Base-by-base conservation (phyloP, 176 grass and related monocot species). In the Lolium rigidum region DNA sequence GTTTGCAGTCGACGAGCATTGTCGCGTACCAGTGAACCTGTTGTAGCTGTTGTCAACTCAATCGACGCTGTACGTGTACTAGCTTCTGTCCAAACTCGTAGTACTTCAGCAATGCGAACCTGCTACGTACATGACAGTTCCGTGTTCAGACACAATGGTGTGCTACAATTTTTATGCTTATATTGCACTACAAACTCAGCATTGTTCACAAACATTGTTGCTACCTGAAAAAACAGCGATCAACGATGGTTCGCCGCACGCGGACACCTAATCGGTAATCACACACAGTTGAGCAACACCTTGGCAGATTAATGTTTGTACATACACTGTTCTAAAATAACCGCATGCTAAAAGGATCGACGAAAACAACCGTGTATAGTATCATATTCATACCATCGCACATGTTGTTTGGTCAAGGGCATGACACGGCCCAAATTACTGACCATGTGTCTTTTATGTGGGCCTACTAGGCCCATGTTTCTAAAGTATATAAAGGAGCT, bases 1-100 rank as follows among this genome's bases (percentile, higher is more conserved):
- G 41, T 76, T 69, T 43, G 83, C 52, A 50, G 77, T 55, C 77
- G 38, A 69, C 38, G 59, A 39, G 59, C 82, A 67, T 55, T 75
- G 76, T 65, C 76, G 57, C 55, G 44, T 46, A 24, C 70, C n/a
- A 73, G 43, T 57, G 35, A 80, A 24, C n/a, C 63, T 79, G 65
- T 56, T 65, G 82, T 59, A 79, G 71, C n/a, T 48, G 11, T 74
- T 5, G 58, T 76, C 71, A 74, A 52, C 73, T 74, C 31, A 11
- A 55, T 43, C n/a, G 57, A 4, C 8, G n/a, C n/a, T 24, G 58
- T 61, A n/a, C 20, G 20, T 0, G 6, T 69, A 35, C 68, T 43
- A 37, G 26, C 26, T 67, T 67, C 63, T 67, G 13, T 67, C 14
- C 2, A 70, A 70, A 44, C 38, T n/a, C 21, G 39, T 70, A 70